Base-by-base conservation (phyloP, 2,329 filamentous ascomycete genomes). In the Pseudocercospora ulei region DNA sequence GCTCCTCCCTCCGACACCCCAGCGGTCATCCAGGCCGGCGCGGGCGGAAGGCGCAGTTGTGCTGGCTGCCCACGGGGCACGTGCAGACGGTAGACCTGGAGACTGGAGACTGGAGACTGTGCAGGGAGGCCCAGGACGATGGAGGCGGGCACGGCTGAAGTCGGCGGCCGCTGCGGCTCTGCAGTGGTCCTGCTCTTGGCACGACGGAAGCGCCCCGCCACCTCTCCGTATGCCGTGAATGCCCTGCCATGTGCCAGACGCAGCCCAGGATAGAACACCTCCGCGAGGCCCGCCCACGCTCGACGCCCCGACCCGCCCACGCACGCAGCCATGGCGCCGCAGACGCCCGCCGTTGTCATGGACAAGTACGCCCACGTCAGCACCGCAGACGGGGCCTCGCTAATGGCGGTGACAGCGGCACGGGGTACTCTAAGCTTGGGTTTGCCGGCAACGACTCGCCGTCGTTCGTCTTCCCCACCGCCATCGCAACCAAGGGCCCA, bases 321-420 rank as follows among this genome's bases (percentile, higher is more conserved):
- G 7, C 14, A 35, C 38, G 38, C 47, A 47, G 71, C 62, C 57
- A 98, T 98, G 90, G 88, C 90, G 62, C 82, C 82, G 70, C 88
- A 96, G 78, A 96, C 90, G 63, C 90, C 90, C 59, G 90, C 90
- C 83, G 90, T 98, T 95, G 90, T 98, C 85, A 98, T 98, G 88
- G 90, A 98, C 90, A 98, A 98, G 90, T 95, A 80, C 42, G 51
- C 39, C 25, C 31, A 31, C 30, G 35, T 24, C 22, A 16, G 11
- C 20, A 17, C 26, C 14, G 9, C 18, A 5, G 12, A 17, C 8
- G 39, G 13, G 29, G 5, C 26, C 50, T 41, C 50, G 52, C 56
- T 48, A 58, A 49, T 34, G 39, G 41, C n/a, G 12, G 26, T 20
- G 24, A 46, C 65, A 98, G 90, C 81, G 90, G 90, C 72, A 98